Evolutionary conservation across 495 filamentous ascomycete genomes (phyloP).

Genomic region (Glarea lozoyensis): DNA sequence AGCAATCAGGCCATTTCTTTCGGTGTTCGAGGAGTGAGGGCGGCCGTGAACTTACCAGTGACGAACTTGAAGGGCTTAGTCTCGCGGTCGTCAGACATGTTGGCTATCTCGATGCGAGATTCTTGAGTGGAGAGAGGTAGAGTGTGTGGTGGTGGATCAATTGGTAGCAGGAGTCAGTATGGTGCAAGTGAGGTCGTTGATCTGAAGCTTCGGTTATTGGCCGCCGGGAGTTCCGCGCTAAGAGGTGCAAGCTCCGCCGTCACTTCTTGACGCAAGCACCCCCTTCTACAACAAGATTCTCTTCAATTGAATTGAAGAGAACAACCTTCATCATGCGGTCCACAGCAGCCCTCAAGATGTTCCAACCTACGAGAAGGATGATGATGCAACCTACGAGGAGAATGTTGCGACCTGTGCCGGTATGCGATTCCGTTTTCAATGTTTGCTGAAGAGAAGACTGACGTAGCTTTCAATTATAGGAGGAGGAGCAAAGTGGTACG

Average conservation of each 20-base stretch:
- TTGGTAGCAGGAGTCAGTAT: constrained; percentile 11
- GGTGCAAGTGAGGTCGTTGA: constrained; percentile 11
- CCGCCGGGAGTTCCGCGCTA: constrained; percentile 8
- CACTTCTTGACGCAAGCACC: constrained; percentile 4
- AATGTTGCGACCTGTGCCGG: constrained; percentile 72
- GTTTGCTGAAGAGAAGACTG: constrained; percentile 18
- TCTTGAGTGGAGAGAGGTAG: constrained; percentile 8
- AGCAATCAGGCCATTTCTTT: constrained; percentile 34
- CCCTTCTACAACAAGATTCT: constrained; percentile 6
- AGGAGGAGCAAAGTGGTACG: constrained; percentile 79
- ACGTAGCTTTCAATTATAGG: constrained; percentile 41
- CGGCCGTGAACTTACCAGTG: constrained; percentile 62
- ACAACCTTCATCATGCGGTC: constrained; percentile 52
- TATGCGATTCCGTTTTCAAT: constrained; percentile 35
- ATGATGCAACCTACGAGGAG: constrained; percentile 57
- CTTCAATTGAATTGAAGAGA: constrained; percentile 3
- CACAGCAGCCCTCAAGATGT: constrained; percentile 45
- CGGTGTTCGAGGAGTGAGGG: background rate
- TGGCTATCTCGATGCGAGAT: constrained; percentile 26
- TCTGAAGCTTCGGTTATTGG: constrained; percentile 11
- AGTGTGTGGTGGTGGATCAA: constrained; percentile 10
- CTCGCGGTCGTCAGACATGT: constrained; percentile 80
- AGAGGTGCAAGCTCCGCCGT: background rate
- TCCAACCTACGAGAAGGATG: constrained; percentile 53
- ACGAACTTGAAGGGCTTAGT: constrained; percentile 99